Evolutionary conservation across 2,329 filamentous ascomycete genomes (phyloP), one percentile per base, ranked within the genome.

Genomic region (Xylariaceae sp.): DNA sequence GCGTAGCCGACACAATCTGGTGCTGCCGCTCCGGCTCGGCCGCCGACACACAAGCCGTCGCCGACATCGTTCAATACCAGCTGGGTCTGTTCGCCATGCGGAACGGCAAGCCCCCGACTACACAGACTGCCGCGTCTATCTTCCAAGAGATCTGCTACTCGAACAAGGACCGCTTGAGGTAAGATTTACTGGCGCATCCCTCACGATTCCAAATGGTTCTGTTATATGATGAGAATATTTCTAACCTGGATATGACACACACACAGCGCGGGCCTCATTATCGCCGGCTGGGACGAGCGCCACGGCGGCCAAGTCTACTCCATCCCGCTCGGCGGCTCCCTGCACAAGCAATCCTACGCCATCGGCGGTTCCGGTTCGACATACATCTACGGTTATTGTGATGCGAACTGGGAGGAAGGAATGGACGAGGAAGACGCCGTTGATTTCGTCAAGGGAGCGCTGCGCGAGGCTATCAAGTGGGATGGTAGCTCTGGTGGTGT

Each of bases 331-430:
- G 93, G 93, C 59, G 93, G 93, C 45, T 97, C 93, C 40, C 82
- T 98, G 59, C 93, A 98, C 82, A 96, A 97, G 77, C 91, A 96
- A 67, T 67, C 91, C 16, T 98, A 96, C 65, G 83, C 93, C 35
- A 98, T 98, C 62, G 91, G 90, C 58, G 93, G 93, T 37, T 97
- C 92, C 17, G 93, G 93, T 34, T 97, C 92, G 59, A 97, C 93
- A 51, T 98, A 98, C 76, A 98, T 98, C 70, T 98, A 97, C 76
- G 93, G 93, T 60, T 97, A 95, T 77, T 97, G 91, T 66, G 92
- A 98, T 66, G 85, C 89, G 47, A 82, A 98, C 76, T 98, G 93
- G 93, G 83, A 77, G 67, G 93, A 97, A 71, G 82, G 82, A 55
- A 97, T 98, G 91, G 88, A 86, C 42, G 89, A 97, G 75, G 77